Percentiles rank a stretch among this genome's conserved stretches.
phyloP scores from a whole-genome alignment of 495 filamentous ascomycete genomes.

The Chlorociboria aeruginascens region DNA sequence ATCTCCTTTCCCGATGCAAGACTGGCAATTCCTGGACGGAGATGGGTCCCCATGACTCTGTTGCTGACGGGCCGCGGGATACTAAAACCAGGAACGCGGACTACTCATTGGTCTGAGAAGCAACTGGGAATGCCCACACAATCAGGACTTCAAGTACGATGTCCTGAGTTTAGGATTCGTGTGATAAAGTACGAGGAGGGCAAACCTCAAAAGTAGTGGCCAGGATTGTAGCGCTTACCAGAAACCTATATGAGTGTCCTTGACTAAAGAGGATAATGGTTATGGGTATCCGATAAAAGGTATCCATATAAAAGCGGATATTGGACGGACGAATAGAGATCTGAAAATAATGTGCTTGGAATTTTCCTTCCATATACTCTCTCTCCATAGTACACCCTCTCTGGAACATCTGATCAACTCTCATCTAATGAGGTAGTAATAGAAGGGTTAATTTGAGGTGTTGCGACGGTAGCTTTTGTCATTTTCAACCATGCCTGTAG shows the following conservation, averaged over 20 bases:
- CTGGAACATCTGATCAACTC: too few relatives aligned
- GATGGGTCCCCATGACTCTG: constrained; percentile 15
- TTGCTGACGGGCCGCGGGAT: not conserved
- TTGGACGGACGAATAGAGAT: not conserved
- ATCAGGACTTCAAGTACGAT: constrained; percentile 6
- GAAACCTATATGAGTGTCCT: constrained; percentile 1
- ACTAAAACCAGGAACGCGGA: not conserved
- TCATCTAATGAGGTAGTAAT: too few relatives aligned
- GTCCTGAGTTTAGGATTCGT: constrained; percentile 1
- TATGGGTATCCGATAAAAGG: not conserved
- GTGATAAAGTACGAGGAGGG: not conserved
- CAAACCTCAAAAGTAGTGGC: constrained; percentile 1
- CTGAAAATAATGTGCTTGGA: not conserved
- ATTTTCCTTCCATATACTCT: constrained; percentile 5
- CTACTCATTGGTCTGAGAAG: not conserved
- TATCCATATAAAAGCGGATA: not conserved
- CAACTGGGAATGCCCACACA: not conserved
- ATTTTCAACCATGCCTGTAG: too few relatives aligned
- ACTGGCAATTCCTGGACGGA: constrained; percentile 8
- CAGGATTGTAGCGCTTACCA: not conserved
- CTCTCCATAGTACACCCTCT: too few relatives aligned
- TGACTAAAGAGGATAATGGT: not conserved
- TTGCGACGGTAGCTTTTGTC: too few relatives aligned
- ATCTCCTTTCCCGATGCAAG: constrained; percentile 17
- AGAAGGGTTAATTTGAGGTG: too few relatives aligned